phyloP scores from a whole-genome alignment of 441 rosid species.

The Aleurites moluccanus region DNA sequence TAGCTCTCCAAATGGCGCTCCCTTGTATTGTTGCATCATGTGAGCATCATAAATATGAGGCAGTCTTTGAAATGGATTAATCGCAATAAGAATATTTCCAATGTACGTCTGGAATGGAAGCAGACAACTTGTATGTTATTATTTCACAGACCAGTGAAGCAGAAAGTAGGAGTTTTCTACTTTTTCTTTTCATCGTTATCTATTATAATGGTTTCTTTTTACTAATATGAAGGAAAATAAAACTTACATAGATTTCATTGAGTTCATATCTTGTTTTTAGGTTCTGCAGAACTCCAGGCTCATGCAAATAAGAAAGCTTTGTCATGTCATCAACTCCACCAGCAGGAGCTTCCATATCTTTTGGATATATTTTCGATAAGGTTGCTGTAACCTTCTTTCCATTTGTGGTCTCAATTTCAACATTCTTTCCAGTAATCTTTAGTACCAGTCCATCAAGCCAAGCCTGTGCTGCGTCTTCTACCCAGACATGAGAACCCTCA shows the following conservation, averaged over 20 bases:
- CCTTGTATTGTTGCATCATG: constrained; percentile 96
- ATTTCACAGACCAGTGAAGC: background rate
- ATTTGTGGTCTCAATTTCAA: constrained; percentile 40
- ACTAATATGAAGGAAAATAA: too few relatives aligned
- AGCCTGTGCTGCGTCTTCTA: constrained; percentile 67
- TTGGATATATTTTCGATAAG: constrained; percentile 78
- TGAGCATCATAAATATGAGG: constrained; percentile 84
- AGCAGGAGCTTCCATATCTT: constrained; percentile 91
- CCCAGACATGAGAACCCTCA: constrained; percentile 93
- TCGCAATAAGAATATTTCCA: constrained; percentile 85
- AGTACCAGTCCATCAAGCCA: constrained; percentile 82
- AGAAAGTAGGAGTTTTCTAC: constrained; percentile 2
- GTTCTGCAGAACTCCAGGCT: constrained; percentile 96
- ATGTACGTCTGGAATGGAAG: constrained; percentile 67
- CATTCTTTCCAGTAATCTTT: constrained; percentile 67
- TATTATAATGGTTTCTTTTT: background rate
- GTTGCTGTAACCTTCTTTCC: constrained; percentile 75
- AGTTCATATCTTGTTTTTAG: constrained; percentile 82
- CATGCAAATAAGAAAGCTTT: constrained; percentile 91
- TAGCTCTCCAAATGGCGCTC: constrained; percentile 87
- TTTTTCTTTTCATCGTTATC: background rate
- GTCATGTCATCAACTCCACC: constrained; percentile 99
- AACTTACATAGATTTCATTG: constrained; percentile 90
- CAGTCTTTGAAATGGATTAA: constrained; percentile 90
- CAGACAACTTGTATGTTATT: constrained; percentile 1